Conservation (phyloP, 2,329 filamentous ascomycete species). For the Claviceps monticola region DNA sequence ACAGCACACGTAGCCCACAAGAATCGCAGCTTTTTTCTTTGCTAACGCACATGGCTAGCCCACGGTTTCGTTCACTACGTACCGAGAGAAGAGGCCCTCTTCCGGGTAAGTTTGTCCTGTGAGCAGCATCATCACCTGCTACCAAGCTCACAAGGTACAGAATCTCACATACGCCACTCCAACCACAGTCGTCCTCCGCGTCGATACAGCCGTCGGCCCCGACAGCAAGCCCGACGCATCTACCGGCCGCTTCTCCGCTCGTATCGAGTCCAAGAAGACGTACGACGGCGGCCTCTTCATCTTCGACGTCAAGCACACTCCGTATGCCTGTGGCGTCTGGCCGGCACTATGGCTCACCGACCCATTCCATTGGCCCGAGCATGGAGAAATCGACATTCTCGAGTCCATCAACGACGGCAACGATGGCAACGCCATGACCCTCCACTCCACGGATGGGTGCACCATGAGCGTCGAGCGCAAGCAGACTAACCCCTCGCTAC, state of each 20-base stretch:
- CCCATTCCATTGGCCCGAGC: slow-evolving; percentile 42
- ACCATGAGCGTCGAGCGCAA: slow-evolving; percentile 39
- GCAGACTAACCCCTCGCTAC: slow-evolving; percentile 30
- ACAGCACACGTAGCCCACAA: slow-evolving; percentile 4
- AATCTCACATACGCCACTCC: slow-evolving; percentile 49
- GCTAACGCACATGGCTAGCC: slow-evolving; percentile 15
- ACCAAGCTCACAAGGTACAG: slow-evolving; percentile 15
- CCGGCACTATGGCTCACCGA: slow-evolving; percentile 54
- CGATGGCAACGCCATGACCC: slow-evolving; percentile 43
- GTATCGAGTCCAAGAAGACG: slow-evolving; percentile 44
- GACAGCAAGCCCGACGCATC: slow-evolving; percentile 33
- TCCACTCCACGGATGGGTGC: slow-evolving; percentile 41
- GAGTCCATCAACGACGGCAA: slow-evolving; percentile 42
- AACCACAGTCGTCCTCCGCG: slow-evolving; percentile 39
- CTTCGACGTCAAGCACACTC: slow-evolving; percentile 51
- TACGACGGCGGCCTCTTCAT: slow-evolving; percentile 53
- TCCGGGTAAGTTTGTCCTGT: slow-evolving; percentile 22
- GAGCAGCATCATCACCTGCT: not conserved
- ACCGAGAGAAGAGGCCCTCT: slow-evolving; percentile 24
- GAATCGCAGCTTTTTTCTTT: not conserved
- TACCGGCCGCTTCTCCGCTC: slow-evolving; percentile 48
- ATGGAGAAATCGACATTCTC: slow-evolving; percentile 53
- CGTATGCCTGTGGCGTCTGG: slow-evolving; percentile 51
- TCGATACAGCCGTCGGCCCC: slow-evolving; percentile 45
- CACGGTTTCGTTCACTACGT: slow-evolving; percentile 41